Conservation (phyloP, 441 rosid genomes). For the Adansonia grandidieri region DNA sequence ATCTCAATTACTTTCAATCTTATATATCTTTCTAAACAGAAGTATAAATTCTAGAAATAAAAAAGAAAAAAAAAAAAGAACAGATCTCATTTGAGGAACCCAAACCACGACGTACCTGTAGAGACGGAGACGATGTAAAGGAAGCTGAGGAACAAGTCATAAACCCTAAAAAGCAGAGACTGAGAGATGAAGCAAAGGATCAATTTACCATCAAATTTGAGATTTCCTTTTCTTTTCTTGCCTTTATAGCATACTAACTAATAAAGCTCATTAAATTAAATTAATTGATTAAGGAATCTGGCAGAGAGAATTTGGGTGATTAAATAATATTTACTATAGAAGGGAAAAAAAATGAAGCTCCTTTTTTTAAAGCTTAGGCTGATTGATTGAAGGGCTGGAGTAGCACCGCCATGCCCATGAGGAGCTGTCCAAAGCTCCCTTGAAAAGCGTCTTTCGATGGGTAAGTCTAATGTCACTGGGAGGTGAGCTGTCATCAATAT, state of each 20-base stretch:
- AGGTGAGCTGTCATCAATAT: conserved; percentile 22
- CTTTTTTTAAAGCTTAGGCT: not conserved
- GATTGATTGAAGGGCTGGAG: not conserved
- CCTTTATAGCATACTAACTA: not conserved
- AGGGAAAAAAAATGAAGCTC: not conserved
- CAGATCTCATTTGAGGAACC: not conserved
- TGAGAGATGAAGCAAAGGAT: conserved; percentile 15
- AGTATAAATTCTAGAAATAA: not conserved
- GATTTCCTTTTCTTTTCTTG: not conserved
- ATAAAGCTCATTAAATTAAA: not conserved
- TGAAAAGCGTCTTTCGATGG: not conserved
- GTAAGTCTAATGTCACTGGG: conserved; percentile 11
- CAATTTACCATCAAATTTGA: not conserved
- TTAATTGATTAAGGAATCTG: not conserved
- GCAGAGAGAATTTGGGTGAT: not conserved
- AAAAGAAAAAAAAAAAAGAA: not conserved
- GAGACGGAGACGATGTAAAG: conserved; percentile 31
- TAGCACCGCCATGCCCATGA: conserved; percentile 18
- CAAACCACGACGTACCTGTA: conserved; percentile 29
- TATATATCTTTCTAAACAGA: not conserved
- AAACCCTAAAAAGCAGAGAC: conserved; percentile 39
- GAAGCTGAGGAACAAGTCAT: conserved; percentile 39
- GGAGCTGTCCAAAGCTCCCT: conserved; percentile 19
- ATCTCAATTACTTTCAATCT: conserved; percentile 17
- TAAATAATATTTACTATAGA: not conserved